A percentile compares a stretch with the other conserved stretches of the same genome.
Conservation (phyloP, 208 protist genomes). For the Leishmania arabica region DNA sequence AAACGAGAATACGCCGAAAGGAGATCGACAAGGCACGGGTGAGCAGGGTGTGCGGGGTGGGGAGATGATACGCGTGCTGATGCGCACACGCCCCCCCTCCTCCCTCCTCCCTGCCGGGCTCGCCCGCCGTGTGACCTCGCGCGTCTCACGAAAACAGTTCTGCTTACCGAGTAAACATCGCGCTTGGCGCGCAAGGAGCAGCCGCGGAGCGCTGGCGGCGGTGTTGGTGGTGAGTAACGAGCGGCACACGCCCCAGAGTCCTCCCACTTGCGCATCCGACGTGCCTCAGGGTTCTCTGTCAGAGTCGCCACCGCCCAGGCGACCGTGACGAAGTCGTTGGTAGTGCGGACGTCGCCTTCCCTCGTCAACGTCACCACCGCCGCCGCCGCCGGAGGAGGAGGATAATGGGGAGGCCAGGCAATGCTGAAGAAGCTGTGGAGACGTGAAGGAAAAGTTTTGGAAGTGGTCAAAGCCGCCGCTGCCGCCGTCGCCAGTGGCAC, state of each 20-base stretch:
- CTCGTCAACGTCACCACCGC: not conserved
- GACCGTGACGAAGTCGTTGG: constrained; percentile 3
- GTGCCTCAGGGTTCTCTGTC: not conserved
- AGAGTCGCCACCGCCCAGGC: not conserved
- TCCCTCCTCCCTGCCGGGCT: not conserved
- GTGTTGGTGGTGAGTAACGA: not conserved
- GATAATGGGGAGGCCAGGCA: constrained; percentile 12
- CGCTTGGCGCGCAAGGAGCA: not conserved
- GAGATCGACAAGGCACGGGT: too few species aligned
- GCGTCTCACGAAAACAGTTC: not conserved
- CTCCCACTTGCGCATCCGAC: not conserved
- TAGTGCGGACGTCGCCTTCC: not conserved
- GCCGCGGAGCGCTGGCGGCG: not conserved
- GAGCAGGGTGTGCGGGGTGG: not conserved
- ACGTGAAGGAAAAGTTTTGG: constrained; percentile 53
- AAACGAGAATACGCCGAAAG: not conserved
- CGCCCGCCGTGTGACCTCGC: not conserved
- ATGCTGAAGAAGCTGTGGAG: constrained; percentile 32
- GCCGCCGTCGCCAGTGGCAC: constrained; percentile 1
- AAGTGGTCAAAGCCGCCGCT: constrained; percentile 38
- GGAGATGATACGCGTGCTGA: not conserved
- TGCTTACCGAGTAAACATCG: not conserved
- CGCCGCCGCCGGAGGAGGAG: constrained; percentile 4
- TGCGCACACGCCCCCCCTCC: not conserved
- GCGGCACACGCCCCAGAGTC: too few species aligned